Evolutionary conservation across 805 yeast genomes (phyloP).

Genomic region (Hanseniaspora lachancei): DNA sequence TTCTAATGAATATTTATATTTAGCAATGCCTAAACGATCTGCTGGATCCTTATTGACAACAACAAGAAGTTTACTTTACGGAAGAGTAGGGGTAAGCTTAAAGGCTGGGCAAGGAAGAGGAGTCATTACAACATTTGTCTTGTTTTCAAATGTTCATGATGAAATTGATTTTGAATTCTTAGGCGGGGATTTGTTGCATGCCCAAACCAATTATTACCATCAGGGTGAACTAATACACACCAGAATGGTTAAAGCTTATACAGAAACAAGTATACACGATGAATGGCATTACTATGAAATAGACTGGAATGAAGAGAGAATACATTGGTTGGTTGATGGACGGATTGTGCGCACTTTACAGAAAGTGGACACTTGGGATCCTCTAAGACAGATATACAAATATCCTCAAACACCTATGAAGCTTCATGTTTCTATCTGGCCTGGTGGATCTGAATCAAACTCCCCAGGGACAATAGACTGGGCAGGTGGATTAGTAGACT

Average conservation of each 20-base stretch:
- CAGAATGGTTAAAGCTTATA: conserved; percentile 29
- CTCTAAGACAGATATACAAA: conserved; percentile 37
- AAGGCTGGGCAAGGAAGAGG: conserved; percentile 67
- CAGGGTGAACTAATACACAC: conserved; percentile 61
- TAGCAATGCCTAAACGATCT: conserved; percentile 67
- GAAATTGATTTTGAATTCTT: conserved; percentile 84
- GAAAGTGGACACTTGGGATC: conserved; percentile 51
- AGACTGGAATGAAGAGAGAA: conserved; percentile 66
- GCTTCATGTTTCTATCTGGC: conserved; percentile 67
- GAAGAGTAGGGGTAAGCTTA: conserved; percentile 52
- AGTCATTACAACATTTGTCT: conserved; percentile 71
- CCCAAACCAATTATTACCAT: conserved; percentile 70
- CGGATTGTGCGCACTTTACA: conserved; percentile 46
- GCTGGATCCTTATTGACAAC: conserved; percentile 71
- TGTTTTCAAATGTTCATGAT: conserved; percentile 76
- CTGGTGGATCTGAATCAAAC: conserved; percentile 47
- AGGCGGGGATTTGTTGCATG: conserved; percentile 53
- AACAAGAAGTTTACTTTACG: conserved; percentile 71
- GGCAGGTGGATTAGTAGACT: conserved; percentile 82
- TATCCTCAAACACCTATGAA: conserved; percentile 69
- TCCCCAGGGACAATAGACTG: conserved; percentile 58
- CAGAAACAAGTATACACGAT: conserved; percentile 39
- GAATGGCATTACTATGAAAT: conserved; percentile 63
- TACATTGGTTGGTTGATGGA: conserved; percentile 67
- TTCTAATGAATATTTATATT: conserved; percentile 26